Base-by-base conservation (phyloP, 2,329 filamentous ascomycete genomes). In the Colletotrichum tropicicola region DNA sequence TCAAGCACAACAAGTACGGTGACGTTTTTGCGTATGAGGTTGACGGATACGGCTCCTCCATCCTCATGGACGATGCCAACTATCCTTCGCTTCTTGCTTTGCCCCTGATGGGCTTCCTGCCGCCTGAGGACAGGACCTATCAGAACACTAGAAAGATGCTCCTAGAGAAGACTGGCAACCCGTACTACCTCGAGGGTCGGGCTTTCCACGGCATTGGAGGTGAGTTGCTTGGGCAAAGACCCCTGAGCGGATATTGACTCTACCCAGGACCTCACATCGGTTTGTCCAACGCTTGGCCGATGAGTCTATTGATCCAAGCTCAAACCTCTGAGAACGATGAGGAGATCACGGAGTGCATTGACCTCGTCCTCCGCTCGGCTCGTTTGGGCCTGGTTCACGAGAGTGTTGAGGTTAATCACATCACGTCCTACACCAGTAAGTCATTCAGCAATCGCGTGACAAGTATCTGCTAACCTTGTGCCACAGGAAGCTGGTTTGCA, bases 221-320 rank as follows among this genome's bases (percentile, higher is more conserved):
- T 89, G 76, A 73, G 84, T 73, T 21, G n/a, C 66, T 5, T 45
- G 56, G 6, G 6, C 21, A 1, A 10, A 2, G 17, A 17, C 5
- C 9, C 3, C 10, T 19, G 10, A 5, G 15, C 5, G 8, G 2
- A 32, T 52, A 25, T 15, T 45, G 12, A 61, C 19, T 10, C 17
- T 44, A 12, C 17, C 15, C 28, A 77, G 87, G 87, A 5, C 87
- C 87, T 6, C 88, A 89, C 73, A 91, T 98, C 69, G 96, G 96
- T 0, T 80, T 97, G n/a, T 82, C 87, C 71, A 92, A 97, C 70
- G 96, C 95, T 7, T 99, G 96, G 96, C 96, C 96, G 0, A 98
- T 99, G 94, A 96, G 92, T 75, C 81, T 98, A 67, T 84, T 99
- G 8, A 87, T 98, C 19, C 94, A 98, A 78, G 93, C 93, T 3